Conservation (phyloP, 768 basidiomycete species). For the Scleroderma citrinum region DNA sequence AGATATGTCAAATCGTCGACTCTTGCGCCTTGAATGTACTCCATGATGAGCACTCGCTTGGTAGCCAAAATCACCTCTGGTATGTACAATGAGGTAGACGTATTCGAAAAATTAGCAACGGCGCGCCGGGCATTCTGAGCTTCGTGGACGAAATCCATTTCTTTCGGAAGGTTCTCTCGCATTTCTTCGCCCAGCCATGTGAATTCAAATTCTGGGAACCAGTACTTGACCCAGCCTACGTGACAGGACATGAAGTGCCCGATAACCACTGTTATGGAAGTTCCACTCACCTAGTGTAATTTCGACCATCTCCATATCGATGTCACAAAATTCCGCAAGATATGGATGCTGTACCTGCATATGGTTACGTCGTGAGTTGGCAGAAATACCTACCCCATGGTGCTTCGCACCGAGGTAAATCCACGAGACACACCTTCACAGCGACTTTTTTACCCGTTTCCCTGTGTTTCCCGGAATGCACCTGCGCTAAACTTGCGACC, state of each 20-base stretch:
- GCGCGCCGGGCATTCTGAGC: conserved; percentile 78
- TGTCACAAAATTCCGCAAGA: conserved; percentile 83
- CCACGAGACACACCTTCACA: conserved; percentile 56
- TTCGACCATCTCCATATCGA: conserved; percentile 86
- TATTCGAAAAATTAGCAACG: conserved; percentile 57
- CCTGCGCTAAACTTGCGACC: conserved; percentile 94
- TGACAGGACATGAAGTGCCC: conserved; percentile 4
- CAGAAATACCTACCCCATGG: too few species aligned
- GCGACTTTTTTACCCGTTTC: conserved; percentile 74
- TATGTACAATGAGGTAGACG: conserved; percentile 81
- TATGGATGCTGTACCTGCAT: conserved; percentile 84
- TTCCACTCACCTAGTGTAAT: conserved; percentile 51
- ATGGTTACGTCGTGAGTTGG: conserved; percentile 2
- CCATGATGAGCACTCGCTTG: conserved; percentile 89
- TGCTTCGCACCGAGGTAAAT: not conserved
- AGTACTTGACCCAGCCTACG: conserved; percentile 76
- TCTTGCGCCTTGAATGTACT: conserved; percentile 84
- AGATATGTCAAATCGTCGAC: conserved; percentile 87
- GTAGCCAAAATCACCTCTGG: conserved; percentile 75
- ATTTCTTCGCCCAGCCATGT: conserved; percentile 94
- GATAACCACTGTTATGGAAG: not conserved
- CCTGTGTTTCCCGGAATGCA: conserved; percentile 76
- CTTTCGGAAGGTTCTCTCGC: conserved; percentile 83
- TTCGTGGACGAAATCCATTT: conserved; percentile 94
- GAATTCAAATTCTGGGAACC: conserved; percentile 96